Base-by-base conservation (phyloP, 1,284 basidiomycete species). In the Psilocybe mexicana region DNA sequence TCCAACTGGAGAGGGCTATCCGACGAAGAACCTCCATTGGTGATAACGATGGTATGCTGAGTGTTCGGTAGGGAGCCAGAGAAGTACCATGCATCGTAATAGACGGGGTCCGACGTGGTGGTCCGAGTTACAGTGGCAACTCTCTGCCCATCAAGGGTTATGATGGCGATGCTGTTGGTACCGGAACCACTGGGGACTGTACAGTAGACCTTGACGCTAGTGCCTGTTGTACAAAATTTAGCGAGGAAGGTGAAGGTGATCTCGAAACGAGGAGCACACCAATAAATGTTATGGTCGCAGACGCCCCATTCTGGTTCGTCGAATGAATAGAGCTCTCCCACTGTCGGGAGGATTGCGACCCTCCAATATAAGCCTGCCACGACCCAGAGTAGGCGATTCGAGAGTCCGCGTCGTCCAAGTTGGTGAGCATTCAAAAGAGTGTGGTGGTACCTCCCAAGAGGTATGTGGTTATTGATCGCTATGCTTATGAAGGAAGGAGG, bases 201-300 rank as follows among this genome's bases (percentile, higher is more conserved):
- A 12, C 46, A 48, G 46, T 33, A 33, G n/a, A 48, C 30, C 25
- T 8, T 30, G 30, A 48, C 46, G 18, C 46, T 28, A n/a, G 46
- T 35, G 7, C 46, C 46, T 52, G 11, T 0, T 24, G 12, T 40
- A 23, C 26, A 1, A 12, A 38, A n/a, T 25, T 18, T 0, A 38
- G 36, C 5, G 25, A 8, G 26, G 10, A 35, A 11, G 3, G 7
- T 14, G 12, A 35, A 35, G n/a, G 30, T 7, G 38, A 42, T 18
- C 7, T 18, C 8, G 1, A 25, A 46, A 45, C n/a, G 28, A 36
- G 8, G 30, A 33, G 11, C 57, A 18, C 25, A 50, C 57, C 57
- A 11, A 26, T 44, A 18, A 58, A 58, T 10, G 38, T 58, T 3
- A 58, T 49, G 6, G 57, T 58, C n/a, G 57, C 57, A n/a, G 57